Conservation (phyloP, 805 yeast species). For the Lipomyces starkeyi region DNA sequence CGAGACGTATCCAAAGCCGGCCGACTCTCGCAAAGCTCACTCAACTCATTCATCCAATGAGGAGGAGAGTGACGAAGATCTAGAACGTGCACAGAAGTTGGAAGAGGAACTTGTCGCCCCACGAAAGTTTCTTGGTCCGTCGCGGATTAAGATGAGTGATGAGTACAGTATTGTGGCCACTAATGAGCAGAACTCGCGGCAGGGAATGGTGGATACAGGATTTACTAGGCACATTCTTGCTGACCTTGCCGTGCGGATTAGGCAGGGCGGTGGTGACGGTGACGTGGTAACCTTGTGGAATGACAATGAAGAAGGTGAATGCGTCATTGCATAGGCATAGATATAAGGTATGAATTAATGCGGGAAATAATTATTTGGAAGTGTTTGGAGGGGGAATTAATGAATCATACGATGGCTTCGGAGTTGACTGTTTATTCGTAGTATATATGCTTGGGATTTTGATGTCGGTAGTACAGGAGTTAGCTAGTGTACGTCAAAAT, state of each 20-base stretch:
- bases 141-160: conserved; percentile 16
- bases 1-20: background rate
- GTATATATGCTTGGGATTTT: background rate
- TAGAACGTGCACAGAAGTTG: background rate
- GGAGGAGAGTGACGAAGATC: background rate
- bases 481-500: too few relatives aligned
- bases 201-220: conserved; percentile 27
- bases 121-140: conserved; percentile 29
- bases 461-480: background rate
- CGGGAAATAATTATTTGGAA: background rate
- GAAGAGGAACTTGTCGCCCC: conserved; percentile 24
- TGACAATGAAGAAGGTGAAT: conserved; percentile 16
- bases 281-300: background rate
- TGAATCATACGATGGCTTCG: background rate
- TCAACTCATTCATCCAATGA: background rate
- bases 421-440: background rate
- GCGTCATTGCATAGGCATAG: conserved; percentile 14
- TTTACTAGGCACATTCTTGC: conserved; percentile 24
- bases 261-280: conserved; percentile 1
- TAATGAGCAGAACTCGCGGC: conserved; percentile 25
- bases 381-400: background rate
- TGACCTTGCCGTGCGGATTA: conserved; percentile 23
- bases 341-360: background rate
- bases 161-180: conserved; percentile 23
- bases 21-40: background rate